These are phyloP conservation scores for Xylogone sp. DNA, from an alignment of 2,329 filamentous ascomycete genomes.

Conservation along the genomic window DNA sequence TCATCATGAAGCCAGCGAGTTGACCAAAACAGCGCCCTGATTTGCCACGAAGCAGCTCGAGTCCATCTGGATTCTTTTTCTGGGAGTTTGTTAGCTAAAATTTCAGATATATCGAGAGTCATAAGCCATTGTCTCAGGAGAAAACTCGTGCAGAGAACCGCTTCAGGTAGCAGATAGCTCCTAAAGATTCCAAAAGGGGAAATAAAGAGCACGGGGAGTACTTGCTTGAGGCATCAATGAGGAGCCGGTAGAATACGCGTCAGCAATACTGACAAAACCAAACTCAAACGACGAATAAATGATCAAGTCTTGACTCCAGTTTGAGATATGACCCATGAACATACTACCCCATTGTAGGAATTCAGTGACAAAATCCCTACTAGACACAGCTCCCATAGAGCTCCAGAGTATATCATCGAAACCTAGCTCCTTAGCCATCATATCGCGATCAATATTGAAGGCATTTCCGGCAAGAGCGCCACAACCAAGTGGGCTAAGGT, in stretches of 20 bases:
- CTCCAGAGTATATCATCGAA: constrained; percentile 72
- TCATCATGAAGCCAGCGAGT: constrained; percentile 73
- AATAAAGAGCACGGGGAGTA: too few species aligned
- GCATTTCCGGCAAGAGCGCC: constrained; percentile 70
- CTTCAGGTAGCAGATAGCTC: too few species aligned
- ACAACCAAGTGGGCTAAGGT: constrained; percentile 28
- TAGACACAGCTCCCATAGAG: constrained; percentile 70
- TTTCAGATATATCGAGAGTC: too few species aligned
- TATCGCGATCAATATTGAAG: constrained; percentile 71
- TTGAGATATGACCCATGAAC: constrained; percentile 67
- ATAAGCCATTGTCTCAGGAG: too few species aligned
- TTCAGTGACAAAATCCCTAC: constrained; percentile 71
- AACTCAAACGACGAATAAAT: constrained; percentile 73
- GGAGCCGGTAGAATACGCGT: constrained; percentile 72
- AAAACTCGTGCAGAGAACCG: too few species aligned
- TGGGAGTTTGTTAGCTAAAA: too few species aligned
- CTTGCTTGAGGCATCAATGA: constrained; percentile 6
- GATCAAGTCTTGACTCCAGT: constrained; percentile 80
- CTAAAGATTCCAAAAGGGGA: too few species aligned
- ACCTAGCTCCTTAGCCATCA: constrained; percentile 72
- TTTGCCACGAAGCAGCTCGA: constrained; percentile 72
- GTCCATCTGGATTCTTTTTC: constrained; percentile 77
- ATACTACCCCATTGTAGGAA: constrained; percentile 72
- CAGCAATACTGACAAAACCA: constrained; percentile 67
- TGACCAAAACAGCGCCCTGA: constrained; percentile 71